phyloP scores from a whole-genome alignment of 2,329 filamentous ascomycete genomes.

The Phyllosticta citriasiana region DNA sequence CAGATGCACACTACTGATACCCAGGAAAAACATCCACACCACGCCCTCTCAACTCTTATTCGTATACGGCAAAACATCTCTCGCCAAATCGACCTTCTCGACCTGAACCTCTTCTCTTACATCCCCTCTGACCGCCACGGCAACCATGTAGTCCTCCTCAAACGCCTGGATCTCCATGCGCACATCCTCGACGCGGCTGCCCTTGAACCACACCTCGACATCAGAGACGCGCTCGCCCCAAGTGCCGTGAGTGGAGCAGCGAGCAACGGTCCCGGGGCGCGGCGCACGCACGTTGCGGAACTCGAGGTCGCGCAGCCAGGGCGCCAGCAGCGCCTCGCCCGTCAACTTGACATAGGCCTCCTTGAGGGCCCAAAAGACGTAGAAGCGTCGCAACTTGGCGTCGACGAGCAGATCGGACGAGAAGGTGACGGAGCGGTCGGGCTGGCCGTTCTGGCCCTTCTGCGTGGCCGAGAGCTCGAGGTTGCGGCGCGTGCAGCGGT shows the following conservation, averaged over 20 bases:
- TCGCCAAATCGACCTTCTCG: not conserved
- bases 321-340: constrained; percentile 64
- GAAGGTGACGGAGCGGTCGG: constrained; percentile 21
- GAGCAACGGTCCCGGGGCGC: constrained; percentile 29
- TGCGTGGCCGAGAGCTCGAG: constrained; percentile 29
- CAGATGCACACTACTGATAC: not conserved
- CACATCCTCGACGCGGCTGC: constrained; percentile 40
- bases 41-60: not conserved
- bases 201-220: constrained; percentile 42
- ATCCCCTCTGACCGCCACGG: constrained; percentile 36
- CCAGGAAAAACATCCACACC: not conserved
- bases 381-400: constrained; percentile 59
- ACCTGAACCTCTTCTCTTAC: not conserved
- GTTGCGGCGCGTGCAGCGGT: constrained; percentile 31
- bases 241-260: constrained; percentile 33
- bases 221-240: constrained; percentile 40
- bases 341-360: constrained; percentile 79
- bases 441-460: constrained; percentile 20
- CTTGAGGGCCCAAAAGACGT: constrained; percentile 68
- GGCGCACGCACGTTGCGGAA: constrained; percentile 56
- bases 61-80: not conserved
- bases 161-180: constrained; percentile 49
- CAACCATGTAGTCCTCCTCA: constrained; percentile 49
- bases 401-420: constrained; percentile 43
- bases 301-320: constrained; percentile 61